phyloP scores from a whole-genome alignment of 2,329 filamentous ascomycete genomes.

The Leptographium radiaticola region DNA sequence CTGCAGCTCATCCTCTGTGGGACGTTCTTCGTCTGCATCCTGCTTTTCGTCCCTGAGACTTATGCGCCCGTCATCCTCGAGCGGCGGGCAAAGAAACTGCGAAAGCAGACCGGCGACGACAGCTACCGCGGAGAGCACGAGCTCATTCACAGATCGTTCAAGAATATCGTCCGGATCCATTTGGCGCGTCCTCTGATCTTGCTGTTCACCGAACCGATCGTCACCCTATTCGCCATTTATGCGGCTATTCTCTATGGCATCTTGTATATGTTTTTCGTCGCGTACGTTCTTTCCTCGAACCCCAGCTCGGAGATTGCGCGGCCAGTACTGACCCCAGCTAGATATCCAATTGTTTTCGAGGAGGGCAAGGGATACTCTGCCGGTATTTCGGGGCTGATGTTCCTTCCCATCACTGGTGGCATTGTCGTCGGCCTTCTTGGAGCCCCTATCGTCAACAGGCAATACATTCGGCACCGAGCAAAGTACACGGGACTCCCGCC shows the following conservation, averaged over 20 bases:
- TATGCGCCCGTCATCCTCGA: conserved; percentile 33
- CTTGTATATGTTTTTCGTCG: conserved; percentile 41
- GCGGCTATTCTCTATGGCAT: conserved; percentile 42
- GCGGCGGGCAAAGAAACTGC: conserved; percentile 37
- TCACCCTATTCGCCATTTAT: conserved; percentile 27
- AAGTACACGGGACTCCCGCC: conserved; percentile 18
- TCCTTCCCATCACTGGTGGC: conserved; percentile 34
- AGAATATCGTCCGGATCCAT: conserved; percentile 51
- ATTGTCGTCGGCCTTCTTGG: conserved; percentile 25
- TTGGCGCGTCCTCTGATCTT: conserved; percentile 57
- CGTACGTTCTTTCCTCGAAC: conserved; percentile 23
- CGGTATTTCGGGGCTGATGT: conserved; percentile 28
- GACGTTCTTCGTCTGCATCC: conserved; percentile 10
- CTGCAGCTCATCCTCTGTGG: conserved; percentile 3
- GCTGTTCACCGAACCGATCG: conserved; percentile 58
- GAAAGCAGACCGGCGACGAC: conserved; percentile 22
- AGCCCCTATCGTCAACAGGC: conserved; percentile 25
- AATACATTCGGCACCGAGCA: conserved; percentile 37
- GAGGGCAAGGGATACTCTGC: conserved; percentile 22
- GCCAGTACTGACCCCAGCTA: background rate
- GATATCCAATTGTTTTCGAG: conserved; percentile 27
- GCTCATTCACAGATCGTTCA: conserved; percentile 42
- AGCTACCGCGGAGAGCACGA: conserved; percentile 32
- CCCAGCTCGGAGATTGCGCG: conserved; percentile 18
- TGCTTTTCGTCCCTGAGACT: conserved; percentile 17